Conservation (phyloP, 352 stramenopile genomes). For the Pythium pectinolyticum region DNA sequence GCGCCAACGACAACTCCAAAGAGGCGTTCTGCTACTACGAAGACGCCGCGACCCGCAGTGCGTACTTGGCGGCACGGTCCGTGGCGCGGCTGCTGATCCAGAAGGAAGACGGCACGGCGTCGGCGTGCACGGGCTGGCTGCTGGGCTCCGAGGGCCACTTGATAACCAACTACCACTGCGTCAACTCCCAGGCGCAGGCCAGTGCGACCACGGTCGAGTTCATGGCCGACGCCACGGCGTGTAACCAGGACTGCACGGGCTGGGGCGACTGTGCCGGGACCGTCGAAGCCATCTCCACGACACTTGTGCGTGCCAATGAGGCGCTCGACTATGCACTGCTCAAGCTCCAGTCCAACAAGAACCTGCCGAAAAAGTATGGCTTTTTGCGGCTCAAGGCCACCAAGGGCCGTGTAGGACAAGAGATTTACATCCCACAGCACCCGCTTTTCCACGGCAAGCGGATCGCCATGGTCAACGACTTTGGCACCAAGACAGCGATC, state of each 20-base stretch:
- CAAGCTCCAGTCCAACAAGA: slow-evolving; percentile 37
- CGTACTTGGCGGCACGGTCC: slow-evolving; percentile 42
- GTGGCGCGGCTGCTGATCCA: slow-evolving; percentile 57
- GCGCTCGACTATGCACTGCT: slow-evolving; percentile 65
- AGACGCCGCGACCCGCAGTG: slow-evolving; percentile 26
- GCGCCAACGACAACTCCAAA: slow-evolving; percentile 57
- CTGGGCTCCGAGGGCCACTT: slow-evolving; percentile 58
- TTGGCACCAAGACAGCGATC: slow-evolving; percentile 39
- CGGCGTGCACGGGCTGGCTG: slow-evolving; percentile 63
- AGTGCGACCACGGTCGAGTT: slow-evolving; percentile 55
- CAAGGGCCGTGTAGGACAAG: slow-evolving; percentile 31
- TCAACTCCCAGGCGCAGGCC: slow-evolving; percentile 44
- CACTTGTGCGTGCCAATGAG: slow-evolving; percentile 46
- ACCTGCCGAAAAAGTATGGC: slow-evolving; percentile 52
- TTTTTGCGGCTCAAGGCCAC: slow-evolving; percentile 51
- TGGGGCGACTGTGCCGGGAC: slow-evolving; percentile 47
- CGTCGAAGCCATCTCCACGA: slow-evolving; percentile 43
- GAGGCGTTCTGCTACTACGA: slow-evolving; percentile 59
- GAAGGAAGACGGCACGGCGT: slow-evolving; percentile 32
- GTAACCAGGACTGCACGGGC: slow-evolving; percentile 33
- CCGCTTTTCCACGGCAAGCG: slow-evolving; percentile 50
- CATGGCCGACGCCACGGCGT: slow-evolving; percentile 46
- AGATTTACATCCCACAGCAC: slow-evolving; percentile 61
- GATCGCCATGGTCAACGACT: slow-evolving; percentile 53
- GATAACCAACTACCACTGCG: slow-evolving; percentile 76